Conservation (phyloP, 768 basidiomycete species). For the Lactarius psammicola region DNA sequence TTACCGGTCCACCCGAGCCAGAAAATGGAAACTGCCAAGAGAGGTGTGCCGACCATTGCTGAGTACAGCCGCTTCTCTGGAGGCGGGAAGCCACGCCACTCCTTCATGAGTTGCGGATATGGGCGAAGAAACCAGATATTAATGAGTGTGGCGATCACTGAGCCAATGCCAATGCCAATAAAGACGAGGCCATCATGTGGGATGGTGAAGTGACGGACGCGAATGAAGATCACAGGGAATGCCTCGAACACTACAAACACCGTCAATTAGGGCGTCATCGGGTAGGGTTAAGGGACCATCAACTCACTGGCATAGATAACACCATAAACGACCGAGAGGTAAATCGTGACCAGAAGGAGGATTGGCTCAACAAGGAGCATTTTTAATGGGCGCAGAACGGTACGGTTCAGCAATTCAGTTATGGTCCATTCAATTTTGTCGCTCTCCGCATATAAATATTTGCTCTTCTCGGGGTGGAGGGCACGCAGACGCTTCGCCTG, state of each 20-base stretch:
- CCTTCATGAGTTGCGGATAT: conserved; percentile 4
- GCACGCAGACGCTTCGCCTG: conserved; percentile 15
- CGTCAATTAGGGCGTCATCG: background rate
- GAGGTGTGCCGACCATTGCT: conserved; percentile 7
- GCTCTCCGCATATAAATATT: conserved; percentile 4
- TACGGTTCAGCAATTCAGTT: conserved; percentile 31
- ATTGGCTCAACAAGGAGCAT: conserved; percentile 36
- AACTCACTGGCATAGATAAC: conserved; percentile 22
- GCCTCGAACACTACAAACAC: conserved; percentile 16
- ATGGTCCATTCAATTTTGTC: conserved; percentile 6
- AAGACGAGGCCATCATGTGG: conserved; percentile 14
- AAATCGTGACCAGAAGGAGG: conserved; percentile 23
- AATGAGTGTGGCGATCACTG: background rate
- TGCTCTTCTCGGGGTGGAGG: background rate
- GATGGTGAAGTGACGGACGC: background rate
- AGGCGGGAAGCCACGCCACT: conserved; percentile 21
- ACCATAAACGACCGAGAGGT: conserved; percentile 25
- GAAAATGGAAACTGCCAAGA: conserved; percentile 11
- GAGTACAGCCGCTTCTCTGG: conserved; percentile 12
- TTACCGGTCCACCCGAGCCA: conserved; percentile 22
- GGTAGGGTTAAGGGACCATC: background rate
- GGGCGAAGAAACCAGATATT: conserved; percentile 4
- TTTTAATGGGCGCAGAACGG: conserved; percentile 34
- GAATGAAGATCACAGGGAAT: conserved; percentile 15
- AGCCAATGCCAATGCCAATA: conserved; percentile 18